phyloP scores from a whole-genome alignment of 139 green algal species.

The Haematococcus lacustris region DNA sequence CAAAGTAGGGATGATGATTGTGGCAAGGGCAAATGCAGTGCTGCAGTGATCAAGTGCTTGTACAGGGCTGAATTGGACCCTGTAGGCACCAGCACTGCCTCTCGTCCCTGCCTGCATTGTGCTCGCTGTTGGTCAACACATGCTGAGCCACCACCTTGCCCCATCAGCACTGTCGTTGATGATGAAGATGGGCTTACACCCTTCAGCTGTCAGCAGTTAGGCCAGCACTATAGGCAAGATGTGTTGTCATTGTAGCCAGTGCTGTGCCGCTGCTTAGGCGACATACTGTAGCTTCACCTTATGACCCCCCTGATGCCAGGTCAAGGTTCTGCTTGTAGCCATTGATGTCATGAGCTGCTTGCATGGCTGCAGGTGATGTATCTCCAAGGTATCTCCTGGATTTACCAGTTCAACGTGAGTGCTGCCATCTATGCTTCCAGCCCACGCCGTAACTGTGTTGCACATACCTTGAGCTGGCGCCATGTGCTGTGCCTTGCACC shows the following conservation, averaged over 20 bases:
- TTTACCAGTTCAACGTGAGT: neutral
- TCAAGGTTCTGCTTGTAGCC: too few relatives aligned
- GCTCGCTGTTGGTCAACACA: too few relatives aligned
- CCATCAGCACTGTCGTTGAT: too few relatives aligned
- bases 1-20: neutral
- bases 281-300: neutral
- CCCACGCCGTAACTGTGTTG: neutral
- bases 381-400: neutral
- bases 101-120: too few relatives aligned
- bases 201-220: neutral
- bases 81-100: too few relatives aligned
- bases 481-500: neutral
- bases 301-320: too few relatives aligned
- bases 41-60: too few relatives aligned
- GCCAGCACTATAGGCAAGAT: neutral
- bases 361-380: neutral
- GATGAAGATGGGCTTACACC: neutral
- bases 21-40: too few relatives aligned
- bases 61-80: too few relatives aligned
- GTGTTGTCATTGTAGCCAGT: neutral
- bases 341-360: neutral
- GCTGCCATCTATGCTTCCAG: constrained; percentile 37
- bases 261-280: neutral
- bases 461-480: neutral
- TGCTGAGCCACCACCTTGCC: too few relatives aligned